These are phyloP conservation scores for Phialocephala subalpina DNA, from an alignment of 2,329 filamentous ascomycete species.

Conservation along the genomic window DNA sequence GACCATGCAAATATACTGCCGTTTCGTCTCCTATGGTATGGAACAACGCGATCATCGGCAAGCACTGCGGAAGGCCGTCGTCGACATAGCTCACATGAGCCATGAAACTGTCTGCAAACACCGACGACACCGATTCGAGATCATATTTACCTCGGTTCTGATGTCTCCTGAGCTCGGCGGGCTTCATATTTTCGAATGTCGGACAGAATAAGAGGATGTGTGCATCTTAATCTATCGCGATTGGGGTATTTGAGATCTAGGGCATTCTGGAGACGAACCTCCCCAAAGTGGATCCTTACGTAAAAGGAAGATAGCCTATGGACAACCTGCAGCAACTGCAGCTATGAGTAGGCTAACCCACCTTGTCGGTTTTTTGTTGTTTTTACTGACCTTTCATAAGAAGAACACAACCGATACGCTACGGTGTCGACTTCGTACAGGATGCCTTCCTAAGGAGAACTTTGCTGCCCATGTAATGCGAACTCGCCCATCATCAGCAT, in stretches of 20 bases:
- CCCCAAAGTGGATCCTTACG: not conserved
- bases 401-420: no score
- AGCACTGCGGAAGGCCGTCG: conserved; percentile 7
- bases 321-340: not conserved
- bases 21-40: conserved; percentile 2
- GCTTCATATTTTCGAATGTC: not conserved
- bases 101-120: not conserved
- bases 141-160: not conserved
- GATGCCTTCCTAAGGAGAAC: no score
- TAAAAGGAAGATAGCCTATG: conserved; percentile 1
- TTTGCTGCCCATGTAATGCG: no score
- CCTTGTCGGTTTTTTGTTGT: not conserved
- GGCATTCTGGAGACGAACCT: not conserved
- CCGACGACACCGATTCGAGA: conserved; percentile 1
- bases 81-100: not conserved
- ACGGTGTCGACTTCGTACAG: no score
- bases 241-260: not conserved
- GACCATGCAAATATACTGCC: conserved; percentile 12
- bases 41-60: conserved; percentile 16
- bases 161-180: not conserved
- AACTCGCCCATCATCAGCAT: no score
- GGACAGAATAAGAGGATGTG: not conserved
- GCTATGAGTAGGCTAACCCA: not conserved
- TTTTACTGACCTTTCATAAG: no score
- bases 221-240: not conserved